Percentiles rank a stretch among this genome's conserved stretches.
Evolutionary conservation across 352 stramenopile genomes (phyloP).

Genomic region (Phytophthora multivora): DNA sequence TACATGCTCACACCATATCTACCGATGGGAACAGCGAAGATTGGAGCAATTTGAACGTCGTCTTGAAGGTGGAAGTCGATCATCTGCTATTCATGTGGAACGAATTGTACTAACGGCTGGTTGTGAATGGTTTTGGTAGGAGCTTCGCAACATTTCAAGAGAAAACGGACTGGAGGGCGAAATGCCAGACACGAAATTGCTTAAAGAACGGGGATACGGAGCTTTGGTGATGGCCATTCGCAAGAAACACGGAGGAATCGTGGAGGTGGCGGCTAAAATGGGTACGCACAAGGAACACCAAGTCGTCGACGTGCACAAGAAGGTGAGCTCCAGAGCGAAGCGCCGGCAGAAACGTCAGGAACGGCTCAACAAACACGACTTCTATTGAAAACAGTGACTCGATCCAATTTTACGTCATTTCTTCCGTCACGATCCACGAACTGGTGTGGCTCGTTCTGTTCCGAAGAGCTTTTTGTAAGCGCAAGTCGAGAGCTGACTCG

Average conservation of each 20-base stretch:
- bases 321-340: conserved; percentile 63
- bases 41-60: conserved; percentile 67
- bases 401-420: conserved; percentile 13
- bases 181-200: conserved; percentile 70
- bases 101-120: not conserved
- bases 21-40: conserved; percentile 20
- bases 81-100: conserved; percentile 2
- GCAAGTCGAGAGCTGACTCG: conserved; percentile 19
- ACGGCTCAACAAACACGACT: conserved; percentile 66
- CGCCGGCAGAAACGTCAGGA: conserved; percentile 62
- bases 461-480: conserved; percentile 13
- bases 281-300: conserved; percentile 42
- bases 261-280: conserved; percentile 62
- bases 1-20: conserved; percentile 11
- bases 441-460: conserved; percentile 3
- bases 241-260: conserved; percentile 84
- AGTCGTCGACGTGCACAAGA: conserved; percentile 69
- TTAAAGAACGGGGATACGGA: conserved; percentile 71
- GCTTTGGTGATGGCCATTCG: conserved; percentile 74
- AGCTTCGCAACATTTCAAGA: conserved; percentile 63
- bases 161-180: conserved; percentile 44
- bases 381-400: conserved; percentile 51
- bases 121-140: conserved; percentile 30
- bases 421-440: conserved; percentile 28
- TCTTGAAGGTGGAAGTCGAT: conserved; percentile 56